Base-by-base conservation (phyloP, 108 stramenopile genomes). In the Craspedostauros australis region DNA sequence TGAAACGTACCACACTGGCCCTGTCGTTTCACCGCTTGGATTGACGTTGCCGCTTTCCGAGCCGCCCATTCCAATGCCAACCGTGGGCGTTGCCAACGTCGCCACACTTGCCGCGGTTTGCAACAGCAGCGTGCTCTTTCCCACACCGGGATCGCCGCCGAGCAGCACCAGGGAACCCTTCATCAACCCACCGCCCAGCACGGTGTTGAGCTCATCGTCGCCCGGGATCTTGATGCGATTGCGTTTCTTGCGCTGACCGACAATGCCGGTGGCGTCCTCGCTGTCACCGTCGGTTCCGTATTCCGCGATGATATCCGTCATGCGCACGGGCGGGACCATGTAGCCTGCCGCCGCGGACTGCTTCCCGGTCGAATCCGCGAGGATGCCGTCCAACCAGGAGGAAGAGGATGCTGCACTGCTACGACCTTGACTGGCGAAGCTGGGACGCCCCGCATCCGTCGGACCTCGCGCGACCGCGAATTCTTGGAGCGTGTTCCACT, bases 71-170 rank as follows among this genome's bases (percentile, higher is more conserved):
- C 88, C 88, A 33, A 85, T 67, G 2, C 75, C 79, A 6, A 44
- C 60, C 18, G 68, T 60, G 16, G 82, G 72, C 11, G 26, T 36
- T 16, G 72, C 54, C 2, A 73, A 53, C 27, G 73, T 55, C 5
- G 88, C 88, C 27, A 90, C 34, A 28, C 62, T 60, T 18, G 76
- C 82, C 12, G 88, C 88, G 51, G 64, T 57, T 57, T 90, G 88
- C 21, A 90, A 64, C 22, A 85, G 47, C 9, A 90, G 53, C 11
- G 88, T 90, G 18, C 73, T 76, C 58, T 85, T 87, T 39, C 76
- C 73, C 11, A 91, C 80, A 45, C 95, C 96, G n/a, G 96, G 96
- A 59, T 90, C 86, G 2, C 96, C 96, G 12, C 89, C 94, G 24
- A 97, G 52, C 38, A 97, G 66, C 1, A 62, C 79, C 31, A 97